Evolutionary conservation across 768 basidiomycete genomes (phyloP), one percentile per base, ranked within the genome.

Genomic region (Auricularia heimuer): DNA sequence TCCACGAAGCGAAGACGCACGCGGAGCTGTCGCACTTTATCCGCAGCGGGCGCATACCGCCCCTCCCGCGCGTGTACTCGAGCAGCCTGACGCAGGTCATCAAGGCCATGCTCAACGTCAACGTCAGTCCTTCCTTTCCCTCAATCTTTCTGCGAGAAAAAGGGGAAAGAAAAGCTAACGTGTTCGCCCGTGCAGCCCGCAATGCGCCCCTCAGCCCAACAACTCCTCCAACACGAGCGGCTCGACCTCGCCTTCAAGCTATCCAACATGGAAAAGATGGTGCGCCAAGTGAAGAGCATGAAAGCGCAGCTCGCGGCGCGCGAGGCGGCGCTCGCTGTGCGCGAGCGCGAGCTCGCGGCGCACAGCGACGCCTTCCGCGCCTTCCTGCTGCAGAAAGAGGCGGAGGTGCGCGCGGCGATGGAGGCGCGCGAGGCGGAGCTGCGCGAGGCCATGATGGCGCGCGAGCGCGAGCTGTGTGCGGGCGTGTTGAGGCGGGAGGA

Each of bases 1-100:
- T 97, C 72, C 89, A 94, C 69, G 92, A 92, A 74, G 93, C 94
- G 1, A 89, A 92, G 74, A 95, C 94, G 0, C 92, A 95, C 66
- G 81, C 83, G 1, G 93, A 96, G 71, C 81, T 96, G 11, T 90
- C 88, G 65, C 86, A 87, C 65, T 82, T 87, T 65, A 90, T 97
- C 72, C 81, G 90, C 14, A 92, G 89, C 67, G 93, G 91, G 14
- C 86, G 91, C n/a, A 91, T 96, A 74, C 94, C 94, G 7, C 92
- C 92, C 2, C 76, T 97, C 58, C 94, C 94, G 0, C 81, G 86
- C 68, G 86, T 88, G 6, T 96, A 95, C 73, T 90, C 89, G 18
- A 85, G 86, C 65, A 78, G 85, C 1, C 75, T 94, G 16, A 80
- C 82, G 3, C 79, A 79, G n/a, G 82, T 89, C 65, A 93, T 95